A percentile compares a stretch with the other conserved stretches of the same genome.
phyloP scores from a whole-genome alignment of 1,139 yeast species.

The Suhomyces guaymorum region DNA sequence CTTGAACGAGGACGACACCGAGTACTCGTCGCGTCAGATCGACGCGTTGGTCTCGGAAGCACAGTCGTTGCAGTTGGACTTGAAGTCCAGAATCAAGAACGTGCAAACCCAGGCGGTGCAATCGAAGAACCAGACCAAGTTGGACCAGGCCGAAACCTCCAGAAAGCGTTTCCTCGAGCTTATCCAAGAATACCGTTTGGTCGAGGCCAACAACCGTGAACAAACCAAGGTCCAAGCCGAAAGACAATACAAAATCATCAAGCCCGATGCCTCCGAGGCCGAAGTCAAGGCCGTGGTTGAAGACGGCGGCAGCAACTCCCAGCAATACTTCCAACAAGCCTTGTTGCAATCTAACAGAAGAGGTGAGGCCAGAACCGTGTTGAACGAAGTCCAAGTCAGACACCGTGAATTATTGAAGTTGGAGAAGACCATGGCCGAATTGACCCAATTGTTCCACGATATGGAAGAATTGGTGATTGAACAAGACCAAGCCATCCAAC shows the following conservation, averaged over 20 bases:
- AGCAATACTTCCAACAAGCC: slow-evolving; percentile 94
- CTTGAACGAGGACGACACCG: slow-evolving; percentile 75
- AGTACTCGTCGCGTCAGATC: slow-evolving; percentile 70
- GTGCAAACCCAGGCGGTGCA: slow-evolving; percentile 68
- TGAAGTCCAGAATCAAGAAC: slow-evolving; percentile 74
- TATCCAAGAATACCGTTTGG: slow-evolving; percentile 82
- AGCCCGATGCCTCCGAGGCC: slow-evolving; percentile 87
- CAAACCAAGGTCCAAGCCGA: slow-evolving; percentile 86
- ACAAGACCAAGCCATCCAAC: slow-evolving; percentile 87
- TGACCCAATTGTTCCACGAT: slow-evolving; percentile 91
- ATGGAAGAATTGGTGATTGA: slow-evolving; percentile 96
- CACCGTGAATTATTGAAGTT: slow-evolving; percentile 94
- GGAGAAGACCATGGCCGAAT: slow-evolving; percentile 94
- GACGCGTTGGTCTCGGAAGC: slow-evolving; percentile 80
- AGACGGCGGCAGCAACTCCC: slow-evolving; percentile 60
- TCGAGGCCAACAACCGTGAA: slow-evolving; percentile 85
- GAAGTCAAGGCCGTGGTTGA: slow-evolving; percentile 84
- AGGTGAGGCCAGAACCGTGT: slow-evolving; percentile 95
- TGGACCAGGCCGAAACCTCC: slow-evolving; percentile 86
- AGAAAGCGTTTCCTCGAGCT: slow-evolving; percentile 83
- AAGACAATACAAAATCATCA: slow-evolving; percentile 89
- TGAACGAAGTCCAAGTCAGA: slow-evolving; percentile 94
- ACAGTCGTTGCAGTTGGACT: slow-evolving; percentile 69
- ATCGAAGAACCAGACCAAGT: slow-evolving; percentile 73
- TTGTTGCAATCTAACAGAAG: slow-evolving; percentile 88